Evolutionary conservation across 345 rosid genomes (phyloP), one percentile per base, ranked within the genome.

Genomic region (Melaleuca quinquenervia): DNA sequence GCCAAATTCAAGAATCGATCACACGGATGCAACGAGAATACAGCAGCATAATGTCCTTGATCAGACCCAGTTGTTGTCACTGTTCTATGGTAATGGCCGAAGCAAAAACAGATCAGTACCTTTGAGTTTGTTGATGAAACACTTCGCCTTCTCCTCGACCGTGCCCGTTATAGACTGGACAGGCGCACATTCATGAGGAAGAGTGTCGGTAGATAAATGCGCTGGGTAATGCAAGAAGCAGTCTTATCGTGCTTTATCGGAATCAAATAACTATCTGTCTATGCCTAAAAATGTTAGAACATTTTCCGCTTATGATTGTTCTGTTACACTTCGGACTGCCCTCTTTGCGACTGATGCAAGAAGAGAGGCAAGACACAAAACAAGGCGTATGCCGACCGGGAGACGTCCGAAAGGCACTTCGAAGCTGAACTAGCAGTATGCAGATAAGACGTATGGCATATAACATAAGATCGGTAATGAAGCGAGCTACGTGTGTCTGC

Each of bases 91-190:
- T 32, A 18, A 64, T 64, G 8, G 78, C 78, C 45, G 32, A 64
- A 32, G 78, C 24, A 7, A 70, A 32, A 70, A 70, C 45, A 32
- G 78, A 4, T 32, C 78, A 70, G 12, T 88, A 89, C 90, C 91
- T 89, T 91, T 91, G 0, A 91, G 84, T 86, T 88, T 91, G 83
- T 84, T 88, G 87, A 91, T 26, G 75, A 91, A 50, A 89, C 89
- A 82, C 85, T 86, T 91, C 52, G 90, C 89, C 85, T 90, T 87
- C 85, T 88, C 89, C 75, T 88, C 90, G 15, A 88, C 88, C 22
- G 89, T 84, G 84, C 51, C 85, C 49, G 90, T 84, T 48, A 90
- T 85, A 58, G 85, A 50, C 90, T 88, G 78, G 6, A 70, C 41
- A 84, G 48, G 20, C 8, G 32, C 20, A 32, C 32, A 48, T 3